Conservation (phyloP, 2,329 filamentous ascomycete genomes). For the Calonectria leucothoes region DNA sequence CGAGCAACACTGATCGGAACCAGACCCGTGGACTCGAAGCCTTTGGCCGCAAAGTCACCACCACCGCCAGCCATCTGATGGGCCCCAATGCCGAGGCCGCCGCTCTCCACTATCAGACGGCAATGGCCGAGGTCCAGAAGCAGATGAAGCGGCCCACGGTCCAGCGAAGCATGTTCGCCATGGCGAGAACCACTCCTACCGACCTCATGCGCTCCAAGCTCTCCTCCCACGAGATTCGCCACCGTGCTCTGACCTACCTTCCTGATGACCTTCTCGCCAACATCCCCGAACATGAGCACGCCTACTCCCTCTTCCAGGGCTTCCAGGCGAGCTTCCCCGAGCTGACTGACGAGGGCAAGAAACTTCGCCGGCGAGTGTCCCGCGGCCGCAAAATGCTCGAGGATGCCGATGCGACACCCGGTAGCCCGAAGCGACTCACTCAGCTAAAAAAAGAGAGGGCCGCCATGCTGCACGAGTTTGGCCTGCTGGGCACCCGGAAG, state of each 20-base stretch:
- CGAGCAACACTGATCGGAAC: conserved; percentile 34
- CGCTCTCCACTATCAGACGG: conserved; percentile 81
- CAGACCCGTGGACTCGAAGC: conserved; percentile 90
- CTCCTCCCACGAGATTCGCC: conserved; percentile 92
- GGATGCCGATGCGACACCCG: conserved; percentile 66
- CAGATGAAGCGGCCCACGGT: conserved; percentile 86
- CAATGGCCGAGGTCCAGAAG: conserved; percentile 89
- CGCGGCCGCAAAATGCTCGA: conserved; percentile 81
- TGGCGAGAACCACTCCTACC: conserved; percentile 91
- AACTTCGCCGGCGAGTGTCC: conserved; percentile 76
- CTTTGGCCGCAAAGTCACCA: conserved; percentile 94
- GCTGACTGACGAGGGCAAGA: conserved; percentile 75
- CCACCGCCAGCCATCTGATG: conserved; percentile 92
- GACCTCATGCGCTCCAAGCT: conserved; percentile 93
- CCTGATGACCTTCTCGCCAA: conserved; percentile 91
- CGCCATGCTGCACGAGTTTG: conserved; percentile 83
- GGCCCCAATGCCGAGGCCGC: conserved; percentile 67
- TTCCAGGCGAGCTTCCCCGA: conserved; percentile 91
- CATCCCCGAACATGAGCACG: conserved; percentile 86
- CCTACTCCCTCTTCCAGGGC: conserved; percentile 95
- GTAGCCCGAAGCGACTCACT: conserved; percentile 74
- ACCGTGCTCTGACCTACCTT: conserved; percentile 87
- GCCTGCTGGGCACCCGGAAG: conserved; percentile 92
- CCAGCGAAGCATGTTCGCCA: conserved; percentile 90
- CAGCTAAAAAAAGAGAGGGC: conserved; percentile 85